Evolutionary conservation across 2,329 filamentous ascomycete genomes (phyloP).

Genomic region (Colletotrichum higginsianum): DNA sequence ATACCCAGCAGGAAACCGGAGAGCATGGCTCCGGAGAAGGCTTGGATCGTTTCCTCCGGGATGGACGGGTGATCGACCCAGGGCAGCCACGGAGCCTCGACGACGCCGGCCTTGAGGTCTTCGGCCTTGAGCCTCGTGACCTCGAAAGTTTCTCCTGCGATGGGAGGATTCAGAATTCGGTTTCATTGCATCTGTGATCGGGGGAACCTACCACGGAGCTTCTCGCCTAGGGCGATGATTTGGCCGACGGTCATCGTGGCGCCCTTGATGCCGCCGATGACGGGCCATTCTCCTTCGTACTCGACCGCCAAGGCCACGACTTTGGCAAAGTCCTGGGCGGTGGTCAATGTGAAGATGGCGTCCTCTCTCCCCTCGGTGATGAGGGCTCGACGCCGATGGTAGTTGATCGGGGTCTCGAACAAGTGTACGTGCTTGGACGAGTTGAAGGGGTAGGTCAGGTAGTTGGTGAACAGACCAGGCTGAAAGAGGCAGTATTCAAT

Average conservation of each 20-base stretch:
- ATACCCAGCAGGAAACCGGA: conserved; percentile 55
- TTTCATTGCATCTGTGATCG: not conserved
- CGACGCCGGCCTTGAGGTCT: conserved; percentile 62
- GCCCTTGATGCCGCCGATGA: conserved; percentile 58
- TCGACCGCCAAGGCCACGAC: conserved; percentile 59
- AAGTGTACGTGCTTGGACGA: conserved; percentile 60
- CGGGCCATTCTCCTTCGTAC: conserved; percentile 60
- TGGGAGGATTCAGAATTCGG: not conserved
- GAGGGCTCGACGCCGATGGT: conserved; percentile 59
- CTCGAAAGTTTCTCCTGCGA: conserved; percentile 17
- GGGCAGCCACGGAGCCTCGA: conserved; percentile 59
- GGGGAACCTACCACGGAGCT: conserved; percentile 55
- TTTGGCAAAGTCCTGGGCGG: conserved; percentile 58
- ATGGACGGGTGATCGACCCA: conserved; percentile 46
- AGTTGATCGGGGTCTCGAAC: conserved; percentile 57
- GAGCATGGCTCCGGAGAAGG: conserved; percentile 35
- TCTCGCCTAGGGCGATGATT: conserved; percentile 57
- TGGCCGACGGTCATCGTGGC: conserved; percentile 53
- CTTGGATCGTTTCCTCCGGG: conserved; percentile 45
- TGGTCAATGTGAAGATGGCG: conserved; percentile 60
- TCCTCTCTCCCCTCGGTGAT: conserved; percentile 59
- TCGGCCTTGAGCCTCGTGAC: conserved; percentile 61
- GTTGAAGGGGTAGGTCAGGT: conserved; percentile 65
- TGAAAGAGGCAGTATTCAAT: conserved; percentile 72
- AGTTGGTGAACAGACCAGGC: conserved; percentile 68